phyloP scores from a whole-genome alignment of 306 rosid genomes.

The Acmispon strigosus region DNA sequence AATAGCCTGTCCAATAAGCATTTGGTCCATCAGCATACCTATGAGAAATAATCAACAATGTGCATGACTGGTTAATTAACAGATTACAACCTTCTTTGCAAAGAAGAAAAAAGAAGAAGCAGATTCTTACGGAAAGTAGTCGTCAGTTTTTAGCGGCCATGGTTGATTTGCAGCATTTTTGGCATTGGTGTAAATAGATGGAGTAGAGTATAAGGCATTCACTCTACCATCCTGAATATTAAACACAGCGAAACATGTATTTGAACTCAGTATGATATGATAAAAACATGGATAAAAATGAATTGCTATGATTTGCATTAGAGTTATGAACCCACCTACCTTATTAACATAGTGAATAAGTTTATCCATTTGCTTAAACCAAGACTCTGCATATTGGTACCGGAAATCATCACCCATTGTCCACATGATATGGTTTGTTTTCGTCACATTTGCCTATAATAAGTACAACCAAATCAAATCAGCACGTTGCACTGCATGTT shows the following conservation, averaged over 20 bases:
- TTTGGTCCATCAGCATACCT: slow-evolving; percentile 69
- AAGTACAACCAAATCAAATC: slow-evolving; percentile 7
- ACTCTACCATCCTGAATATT: slow-evolving; percentile 74
- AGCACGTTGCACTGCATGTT: background rate
- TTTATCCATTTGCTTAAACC: slow-evolving; percentile 94
- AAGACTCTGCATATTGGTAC: slow-evolving; percentile 87
- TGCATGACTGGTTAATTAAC: background rate
- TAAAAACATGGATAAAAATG: background rate
- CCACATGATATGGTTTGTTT: slow-evolving; percentile 89
- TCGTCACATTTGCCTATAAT: slow-evolving; percentile 73
- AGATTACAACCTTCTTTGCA: background rate
- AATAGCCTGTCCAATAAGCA: slow-evolving; percentile 90
- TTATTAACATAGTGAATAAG: slow-evolving; percentile 80
- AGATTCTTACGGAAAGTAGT: slow-evolving; percentile 79
- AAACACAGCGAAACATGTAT: slow-evolving; percentile 6
- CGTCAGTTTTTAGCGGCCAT: slow-evolving; percentile 87
- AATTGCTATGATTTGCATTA: background rate
- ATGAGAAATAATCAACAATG: slow-evolving; percentile 17
- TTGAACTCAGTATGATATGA: background rate
- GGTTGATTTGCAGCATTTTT: slow-evolving; percentile 69
- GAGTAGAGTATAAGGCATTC: slow-evolving; percentile 90
- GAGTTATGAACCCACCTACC: slow-evolving; percentile 26
- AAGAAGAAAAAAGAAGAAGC: background rate
- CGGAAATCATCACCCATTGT: slow-evolving; percentile 96
- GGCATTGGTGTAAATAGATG: slow-evolving; percentile 73